Evolutionary conservation across 768 basidiomycete genomes (phyloP).

Genomic region (Leccinum subtestaceum): DNA sequence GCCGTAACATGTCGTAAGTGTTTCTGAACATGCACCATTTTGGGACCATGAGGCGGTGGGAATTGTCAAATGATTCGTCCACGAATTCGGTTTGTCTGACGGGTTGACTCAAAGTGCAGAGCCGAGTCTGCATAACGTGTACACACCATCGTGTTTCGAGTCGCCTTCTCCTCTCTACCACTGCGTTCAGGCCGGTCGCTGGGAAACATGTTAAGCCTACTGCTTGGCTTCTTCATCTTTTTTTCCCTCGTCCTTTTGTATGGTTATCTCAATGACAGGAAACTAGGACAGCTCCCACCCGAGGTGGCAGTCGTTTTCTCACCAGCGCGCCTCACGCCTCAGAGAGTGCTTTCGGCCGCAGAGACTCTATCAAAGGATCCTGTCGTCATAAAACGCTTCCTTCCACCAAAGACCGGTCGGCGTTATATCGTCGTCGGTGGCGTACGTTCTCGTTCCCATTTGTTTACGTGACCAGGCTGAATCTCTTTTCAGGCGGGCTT

Average conservation of each 20-base stretch:
- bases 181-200: background rate
- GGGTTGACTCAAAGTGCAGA: background rate
- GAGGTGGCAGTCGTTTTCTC: slow-evolving; percentile 46
- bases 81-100: background rate
- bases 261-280: slow-evolving; percentile 50
- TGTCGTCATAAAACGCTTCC: slow-evolving; percentile 39
- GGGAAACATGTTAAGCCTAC: slow-evolving; percentile 18
- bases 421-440: slow-evolving; percentile 77
- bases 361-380: slow-evolving; percentile 35
- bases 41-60: background rate
- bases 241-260: slow-evolving; percentile 32
- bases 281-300: slow-evolving; percentile 48
- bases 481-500: slow-evolving; percentile 56
- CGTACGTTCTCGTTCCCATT: slow-evolving; percentile 38
- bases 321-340: slow-evolving; percentile 47
- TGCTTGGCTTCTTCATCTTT: slow-evolving; percentile 8
- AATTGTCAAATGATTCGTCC: background rate
- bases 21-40: background rate
- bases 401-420: slow-evolving; percentile 69
- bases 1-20: background rate
- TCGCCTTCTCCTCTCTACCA: background rate
- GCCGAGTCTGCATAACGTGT: background rate
- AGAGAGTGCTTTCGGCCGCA: slow-evolving; percentile 41
- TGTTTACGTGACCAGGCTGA: background rate
- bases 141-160: background rate